Conservation (phyloP, 1,284 basidiomycete genomes). For the Sanguinoderma infundibulare region DNA sequence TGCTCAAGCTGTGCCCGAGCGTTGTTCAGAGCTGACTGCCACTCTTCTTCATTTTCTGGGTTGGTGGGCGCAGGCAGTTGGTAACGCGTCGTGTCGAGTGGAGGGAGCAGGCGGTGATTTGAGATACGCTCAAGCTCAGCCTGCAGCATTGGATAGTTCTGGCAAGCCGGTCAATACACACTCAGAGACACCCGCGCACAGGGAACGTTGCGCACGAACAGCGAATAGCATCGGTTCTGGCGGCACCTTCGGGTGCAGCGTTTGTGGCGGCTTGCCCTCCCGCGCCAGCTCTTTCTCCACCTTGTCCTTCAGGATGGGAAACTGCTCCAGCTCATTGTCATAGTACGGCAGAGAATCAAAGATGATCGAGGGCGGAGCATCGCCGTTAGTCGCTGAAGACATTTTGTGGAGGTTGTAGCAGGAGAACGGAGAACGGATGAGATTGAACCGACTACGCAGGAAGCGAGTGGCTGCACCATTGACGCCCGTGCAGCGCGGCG, state of each 20-base stretch:
- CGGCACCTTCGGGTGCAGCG: slow-evolving; percentile 74
- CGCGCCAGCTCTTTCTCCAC: slow-evolving; percentile 76
- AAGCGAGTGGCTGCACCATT: slow-evolving; percentile 11
- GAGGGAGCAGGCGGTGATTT: slow-evolving; percentile 69
- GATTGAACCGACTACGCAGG: no score
- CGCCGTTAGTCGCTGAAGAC: slow-evolving; percentile 21
- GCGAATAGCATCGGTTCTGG: slow-evolving; percentile 69
- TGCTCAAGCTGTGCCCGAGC: slow-evolving; percentile 90
- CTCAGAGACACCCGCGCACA: not conserved
- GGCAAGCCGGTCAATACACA: not conserved
- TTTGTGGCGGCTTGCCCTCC: slow-evolving; percentile 57
- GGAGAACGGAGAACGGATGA: no score
- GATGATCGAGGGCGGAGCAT: slow-evolving; percentile 25
- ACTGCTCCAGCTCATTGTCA: slow-evolving; percentile 88
- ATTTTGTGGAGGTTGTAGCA: slow-evolving; percentile 19
- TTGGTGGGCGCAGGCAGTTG: slow-evolving; percentile 71
- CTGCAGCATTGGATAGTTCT: slow-evolving; percentile 71
- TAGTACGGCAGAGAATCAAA: slow-evolving; percentile 94
- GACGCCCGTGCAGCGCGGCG: slow-evolving; percentile 18
- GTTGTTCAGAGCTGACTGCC: slow-evolving; percentile 79
- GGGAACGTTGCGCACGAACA: slow-evolving; percentile 47
- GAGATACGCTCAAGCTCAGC: slow-evolving; percentile 78
- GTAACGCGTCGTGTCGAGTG: slow-evolving; percentile 83
- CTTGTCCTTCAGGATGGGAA: slow-evolving; percentile 71
- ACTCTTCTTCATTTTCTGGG: slow-evolving; percentile 78